phyloP scores from a whole-genome alignment of 1,284 basidiomycete species.

The Leccinum solheimii region DNA sequence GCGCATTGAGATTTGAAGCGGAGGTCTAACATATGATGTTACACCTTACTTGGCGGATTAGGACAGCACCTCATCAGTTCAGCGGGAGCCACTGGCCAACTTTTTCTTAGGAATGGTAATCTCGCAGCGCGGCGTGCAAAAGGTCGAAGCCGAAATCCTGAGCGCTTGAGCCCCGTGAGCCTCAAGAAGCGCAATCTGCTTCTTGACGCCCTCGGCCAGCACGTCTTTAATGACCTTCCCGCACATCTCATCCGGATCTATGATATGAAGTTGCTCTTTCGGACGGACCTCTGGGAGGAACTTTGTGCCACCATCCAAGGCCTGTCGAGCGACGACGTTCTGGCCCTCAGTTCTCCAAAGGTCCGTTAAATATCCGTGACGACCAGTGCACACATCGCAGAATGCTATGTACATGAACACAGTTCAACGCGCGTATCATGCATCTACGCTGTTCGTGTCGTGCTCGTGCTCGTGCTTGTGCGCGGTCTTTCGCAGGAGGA shows the following conservation, averaged over 20 bases:
- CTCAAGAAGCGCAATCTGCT: constrained; percentile 7
- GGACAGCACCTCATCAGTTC: neutral
- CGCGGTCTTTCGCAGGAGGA: constrained; percentile 5
- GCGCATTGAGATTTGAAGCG: too few species aligned
- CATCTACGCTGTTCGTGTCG: neutral
- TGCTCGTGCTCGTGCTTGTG: neutral
- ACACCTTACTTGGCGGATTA: neutral
- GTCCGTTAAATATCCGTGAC: constrained; percentile 4
- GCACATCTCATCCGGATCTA: constrained; percentile 12
- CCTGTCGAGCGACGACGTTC: constrained; percentile 1
- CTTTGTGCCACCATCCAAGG: constrained; percentile 4
- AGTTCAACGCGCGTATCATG: neutral
- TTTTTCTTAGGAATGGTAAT: neutral
- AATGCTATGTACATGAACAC: neutral
- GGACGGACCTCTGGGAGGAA: constrained; percentile 14
- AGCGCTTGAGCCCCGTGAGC: neutral
- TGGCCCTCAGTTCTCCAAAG: constrained; percentile 6
- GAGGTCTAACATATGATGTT: too few species aligned
- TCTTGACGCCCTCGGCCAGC: constrained; percentile 12
- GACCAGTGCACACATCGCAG: neutral
- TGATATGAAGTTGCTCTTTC: constrained; percentile 17
- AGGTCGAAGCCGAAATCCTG: constrained; percentile 1
- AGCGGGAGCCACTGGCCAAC: neutral
- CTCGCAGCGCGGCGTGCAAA: neutral
- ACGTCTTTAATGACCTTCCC: constrained; percentile 21